Conservation (phyloP, 73 alveolate genomes). For the Paramecium pentaurelia region DNA sequence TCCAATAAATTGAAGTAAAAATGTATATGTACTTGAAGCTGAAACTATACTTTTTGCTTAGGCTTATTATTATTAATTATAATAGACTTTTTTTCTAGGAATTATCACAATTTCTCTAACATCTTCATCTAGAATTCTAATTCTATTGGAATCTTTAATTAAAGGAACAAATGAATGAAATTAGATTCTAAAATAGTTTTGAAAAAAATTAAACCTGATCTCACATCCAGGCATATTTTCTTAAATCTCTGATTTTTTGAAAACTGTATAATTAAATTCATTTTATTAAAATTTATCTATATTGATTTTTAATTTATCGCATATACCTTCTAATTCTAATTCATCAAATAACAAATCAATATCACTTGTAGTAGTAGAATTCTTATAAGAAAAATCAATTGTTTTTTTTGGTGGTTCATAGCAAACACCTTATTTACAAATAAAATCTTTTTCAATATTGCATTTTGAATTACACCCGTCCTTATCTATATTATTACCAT, state of each 20-base stretch:
- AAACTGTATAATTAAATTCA: not conserved
- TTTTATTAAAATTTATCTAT: not conserved
- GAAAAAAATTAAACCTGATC: not conserved
- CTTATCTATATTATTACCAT: not conserved
- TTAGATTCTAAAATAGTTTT: not conserved
- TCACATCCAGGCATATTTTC: not conserved
- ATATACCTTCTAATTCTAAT: not conserved
- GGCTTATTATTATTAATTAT: not conserved
- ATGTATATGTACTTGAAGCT: not conserved
- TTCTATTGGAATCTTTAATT: not conserved
- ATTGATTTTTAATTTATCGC: not conserved
- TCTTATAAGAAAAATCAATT: not conserved
- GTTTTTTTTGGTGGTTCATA: not conserved
- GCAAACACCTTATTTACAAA: not conserved
- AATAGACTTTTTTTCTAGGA: not conserved
- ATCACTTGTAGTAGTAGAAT: not conserved
- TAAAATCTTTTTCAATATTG: not conserved
- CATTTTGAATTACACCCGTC: conserved; percentile 37
- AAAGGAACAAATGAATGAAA: not conserved
- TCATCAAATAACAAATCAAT: not conserved
- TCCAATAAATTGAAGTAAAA: not conserved
- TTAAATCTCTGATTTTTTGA: not conserved
- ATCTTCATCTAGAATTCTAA: not conserved
- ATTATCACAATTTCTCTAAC: not conserved
- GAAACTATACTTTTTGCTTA: not conserved